These are phyloP conservation scores for Fusarium sp. DNA, from an alignment of 2,329 filamentous ascomycete species.

Conservation along the genomic window DNA sequence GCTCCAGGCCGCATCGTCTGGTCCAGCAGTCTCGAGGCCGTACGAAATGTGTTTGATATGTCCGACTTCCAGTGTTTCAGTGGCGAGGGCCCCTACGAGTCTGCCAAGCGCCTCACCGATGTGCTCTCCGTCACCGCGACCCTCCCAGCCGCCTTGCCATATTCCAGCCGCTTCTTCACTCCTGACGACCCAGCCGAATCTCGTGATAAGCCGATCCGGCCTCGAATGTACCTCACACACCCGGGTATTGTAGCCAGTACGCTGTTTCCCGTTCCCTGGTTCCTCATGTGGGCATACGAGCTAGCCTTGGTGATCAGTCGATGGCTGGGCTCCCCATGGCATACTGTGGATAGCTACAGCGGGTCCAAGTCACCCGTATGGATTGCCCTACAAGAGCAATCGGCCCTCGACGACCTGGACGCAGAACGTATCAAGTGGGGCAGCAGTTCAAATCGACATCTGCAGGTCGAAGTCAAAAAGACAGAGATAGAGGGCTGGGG, in stretches of 20 bases:
- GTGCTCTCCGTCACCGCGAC: conserved; percentile 81
- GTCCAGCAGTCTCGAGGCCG: conserved; percentile 86
- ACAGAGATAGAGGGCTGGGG: conserved; percentile 94
- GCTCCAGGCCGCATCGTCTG: conserved; percentile 82
- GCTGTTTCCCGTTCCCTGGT: conserved; percentile 81
- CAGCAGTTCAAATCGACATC: conserved; percentile 74
- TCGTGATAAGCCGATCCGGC: conserved; percentile 54
- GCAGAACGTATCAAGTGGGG: conserved; percentile 85
- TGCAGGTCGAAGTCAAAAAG: conserved; percentile 75
- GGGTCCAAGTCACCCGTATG: conserved; percentile 85
- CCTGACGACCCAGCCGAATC: conserved; percentile 41
- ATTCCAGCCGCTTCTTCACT: conserved; percentile 71
- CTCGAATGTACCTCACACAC: conserved; percentile 84
- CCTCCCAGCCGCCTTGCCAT: conserved; percentile 74
- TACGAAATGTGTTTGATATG: conserved; percentile 67
- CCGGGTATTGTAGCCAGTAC: conserved; percentile 89
- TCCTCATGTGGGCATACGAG: conserved; percentile 80
- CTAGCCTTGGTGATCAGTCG: conserved; percentile 80
- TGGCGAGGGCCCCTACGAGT: conserved; percentile 81
- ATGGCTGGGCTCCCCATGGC: conserved; percentile 90
- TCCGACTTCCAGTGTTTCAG: conserved; percentile 84
- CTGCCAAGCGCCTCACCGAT: conserved; percentile 89
- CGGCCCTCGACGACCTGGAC: conserved; percentile 70
- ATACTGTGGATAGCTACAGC: conserved; percentile 81
- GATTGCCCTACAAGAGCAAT: conserved; percentile 79